Evolutionary conservation across 2,329 filamentous ascomycete species (phyloP), one percentile per base, ranked within the genome.

Genomic region (Calonectria henricotiae): DNA sequence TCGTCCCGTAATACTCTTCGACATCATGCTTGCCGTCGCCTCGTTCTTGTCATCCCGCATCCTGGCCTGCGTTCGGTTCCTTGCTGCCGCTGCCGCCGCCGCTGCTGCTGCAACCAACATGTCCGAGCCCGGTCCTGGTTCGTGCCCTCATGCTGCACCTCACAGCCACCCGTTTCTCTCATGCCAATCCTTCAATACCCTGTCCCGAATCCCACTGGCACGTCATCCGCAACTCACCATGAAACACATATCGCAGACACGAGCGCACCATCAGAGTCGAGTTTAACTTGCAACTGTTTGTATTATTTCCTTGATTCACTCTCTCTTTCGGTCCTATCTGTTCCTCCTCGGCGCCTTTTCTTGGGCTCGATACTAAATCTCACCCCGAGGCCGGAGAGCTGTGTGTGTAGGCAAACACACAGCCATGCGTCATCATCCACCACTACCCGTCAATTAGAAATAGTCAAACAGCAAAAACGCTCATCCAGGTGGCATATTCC

Each of bases 301-400:
- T 60, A 27, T 60, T 60, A 39, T 55, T 44, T 49, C 43, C 32
- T 54, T 65, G 23, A 32, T 13, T 41, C 46, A 37, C 27, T 41
- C 32, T 20, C 58, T 58, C 23, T 61, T n/a, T 37, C 49, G 15
- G 20, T 23, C n/a, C 51, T 55, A 30, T 30, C 27, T 30, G 25
- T 58, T 69, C 64, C 72, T 76, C 74, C 70, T 75, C 73, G 71
- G 27, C 73, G 65, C 74, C 74, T 67, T 63, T n/a, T 7, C 20
- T 25, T 30, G 23, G 72, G 39, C 23, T 62, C 5, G 30, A 30
- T 11, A 0, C 35, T 41, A 58, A 39, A 17, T 58, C 32, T 43
- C 66, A 65, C 71, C 54, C 35, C 13, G 54, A 74, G 73, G 73
- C 73, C 70, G 73, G 74, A 75, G 73, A 73, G 72, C 74, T 75